These are phyloP conservation scores for Penicillium crystallinum DNA, from an alignment of 495 filamentous ascomycete species.

Conservation along the genomic window DNA sequence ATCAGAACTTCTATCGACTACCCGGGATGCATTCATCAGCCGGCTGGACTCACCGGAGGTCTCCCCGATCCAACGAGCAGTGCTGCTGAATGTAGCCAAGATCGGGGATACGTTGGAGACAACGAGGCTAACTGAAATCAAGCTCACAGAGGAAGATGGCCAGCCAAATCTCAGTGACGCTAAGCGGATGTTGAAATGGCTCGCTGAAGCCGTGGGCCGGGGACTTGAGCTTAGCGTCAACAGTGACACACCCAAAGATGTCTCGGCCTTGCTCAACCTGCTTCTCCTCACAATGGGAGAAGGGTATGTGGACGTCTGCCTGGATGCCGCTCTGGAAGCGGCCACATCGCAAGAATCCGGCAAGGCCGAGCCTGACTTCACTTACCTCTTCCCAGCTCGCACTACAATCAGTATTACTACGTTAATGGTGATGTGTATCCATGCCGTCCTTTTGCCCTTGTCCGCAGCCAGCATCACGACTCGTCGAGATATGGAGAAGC, in stretches of 20 bases:
- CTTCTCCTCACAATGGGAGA: conserved; percentile 87
- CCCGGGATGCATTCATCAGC: conserved; percentile 73
- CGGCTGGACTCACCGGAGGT: conserved; percentile 81
- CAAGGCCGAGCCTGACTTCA: conserved; percentile 83
- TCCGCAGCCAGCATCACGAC: conserved; percentile 84
- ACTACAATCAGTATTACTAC: conserved; percentile 85
- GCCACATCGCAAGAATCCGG: conserved; percentile 68
- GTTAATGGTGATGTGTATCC: conserved; percentile 85
- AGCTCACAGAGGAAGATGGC: conserved; percentile 85
- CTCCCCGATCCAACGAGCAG: conserved; percentile 73
- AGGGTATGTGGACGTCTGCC: conserved; percentile 87
- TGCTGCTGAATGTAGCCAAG: conserved; percentile 80
- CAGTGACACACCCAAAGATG: conserved; percentile 90
- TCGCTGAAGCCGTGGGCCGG: conserved; percentile 92
- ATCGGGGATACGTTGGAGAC: conserved; percentile 51
- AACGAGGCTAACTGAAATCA: conserved; percentile 61
- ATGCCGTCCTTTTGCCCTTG: conserved; percentile 84
- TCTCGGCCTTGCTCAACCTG: conserved; percentile 77
- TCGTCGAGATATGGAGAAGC: conserved; percentile 84
- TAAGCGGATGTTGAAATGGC: conserved; percentile 96
- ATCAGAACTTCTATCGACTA: conserved; percentile 73
- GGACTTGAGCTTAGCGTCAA: conserved; percentile 81
- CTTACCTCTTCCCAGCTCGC: conserved; percentile 71
- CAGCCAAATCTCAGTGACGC: conserved; percentile 74
- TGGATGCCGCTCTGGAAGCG: conserved; percentile 77